Conservation (phyloP, 805 yeast genomes). For the Yamadazyma laniorum region DNA sequence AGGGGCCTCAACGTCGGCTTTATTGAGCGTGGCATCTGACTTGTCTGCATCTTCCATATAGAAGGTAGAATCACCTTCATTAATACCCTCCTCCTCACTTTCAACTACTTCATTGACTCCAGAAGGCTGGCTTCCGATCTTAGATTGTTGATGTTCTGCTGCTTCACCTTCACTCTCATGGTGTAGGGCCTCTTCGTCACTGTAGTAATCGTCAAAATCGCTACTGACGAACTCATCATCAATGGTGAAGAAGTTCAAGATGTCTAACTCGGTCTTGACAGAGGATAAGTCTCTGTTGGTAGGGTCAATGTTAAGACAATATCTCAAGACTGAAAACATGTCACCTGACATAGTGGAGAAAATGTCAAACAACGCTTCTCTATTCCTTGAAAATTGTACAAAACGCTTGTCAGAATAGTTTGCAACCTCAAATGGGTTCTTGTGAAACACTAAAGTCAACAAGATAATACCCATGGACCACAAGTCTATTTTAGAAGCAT, state of each 20-base stretch:
- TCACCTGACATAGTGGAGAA: conserved; percentile 88
- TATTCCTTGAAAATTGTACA: conserved; percentile 77
- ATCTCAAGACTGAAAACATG: conserved; percentile 78
- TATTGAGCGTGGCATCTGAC: conserved; percentile 11
- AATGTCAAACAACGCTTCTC: conserved; percentile 89
- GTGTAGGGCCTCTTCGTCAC: conserved; percentile 19
- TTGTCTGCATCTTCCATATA: conserved; percentile 17
- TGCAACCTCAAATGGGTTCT: conserved; percentile 83
- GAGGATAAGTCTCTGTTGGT: conserved; percentile 66
- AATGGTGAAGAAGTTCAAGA: conserved; percentile 68
- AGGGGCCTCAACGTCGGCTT: neutral
- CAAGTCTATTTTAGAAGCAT: conserved; percentile 78
- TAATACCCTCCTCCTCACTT: conserved; percentile 5
- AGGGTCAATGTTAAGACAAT: conserved; percentile 81
- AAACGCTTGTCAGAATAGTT: conserved; percentile 78
- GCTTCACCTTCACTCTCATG: neutral
- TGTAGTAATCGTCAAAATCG: conserved; percentile 51
- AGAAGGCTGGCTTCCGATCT: neutral
- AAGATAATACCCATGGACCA: conserved; percentile 89
- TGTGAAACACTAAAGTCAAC: conserved; percentile 80
- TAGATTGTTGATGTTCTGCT: neutral
- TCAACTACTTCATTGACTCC: conserved; percentile 5
- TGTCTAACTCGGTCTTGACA: conserved; percentile 59
- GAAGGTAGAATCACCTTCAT: conserved; percentile 16
- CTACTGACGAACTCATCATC: conserved; percentile 61